Conservation (phyloP, 148 eudicot species). For the Drosera capensis region DNA sequence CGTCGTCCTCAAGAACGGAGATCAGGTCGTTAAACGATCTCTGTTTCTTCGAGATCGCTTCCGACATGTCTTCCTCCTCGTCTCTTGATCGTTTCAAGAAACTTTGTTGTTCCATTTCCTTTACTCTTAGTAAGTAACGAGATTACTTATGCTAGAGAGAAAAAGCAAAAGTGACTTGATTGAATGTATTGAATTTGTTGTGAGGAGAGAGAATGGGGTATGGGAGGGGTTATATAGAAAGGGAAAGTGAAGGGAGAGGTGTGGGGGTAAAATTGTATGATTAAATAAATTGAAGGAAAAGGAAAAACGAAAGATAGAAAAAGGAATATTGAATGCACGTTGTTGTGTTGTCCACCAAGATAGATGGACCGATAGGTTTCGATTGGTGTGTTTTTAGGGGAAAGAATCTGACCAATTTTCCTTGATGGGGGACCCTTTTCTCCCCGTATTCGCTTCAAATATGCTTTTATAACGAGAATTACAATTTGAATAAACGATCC, state of each 20-base stretch:
- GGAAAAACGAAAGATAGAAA: not conserved
- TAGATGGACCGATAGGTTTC: too few species aligned
- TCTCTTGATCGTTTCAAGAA: not conserved
- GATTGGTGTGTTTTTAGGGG: too few species aligned
- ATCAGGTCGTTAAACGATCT: slow-evolving; percentile 38
- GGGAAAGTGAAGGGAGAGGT: too few species aligned
- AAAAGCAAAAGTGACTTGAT: not conserved
- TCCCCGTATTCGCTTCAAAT: too few species aligned
- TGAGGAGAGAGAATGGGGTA: not conserved
- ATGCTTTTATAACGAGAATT: too few species aligned
- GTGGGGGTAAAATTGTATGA: not conserved
- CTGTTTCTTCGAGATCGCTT: slow-evolving; percentile 23
- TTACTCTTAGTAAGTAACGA: not conserved
- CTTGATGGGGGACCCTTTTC: too few species aligned
- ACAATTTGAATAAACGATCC: too few species aligned
- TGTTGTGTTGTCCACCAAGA: not conserved
- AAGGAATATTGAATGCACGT: not conserved
- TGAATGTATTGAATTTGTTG: not conserved
- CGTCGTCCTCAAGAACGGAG: slow-evolving; percentile 46
- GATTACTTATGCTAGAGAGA: too few species aligned
- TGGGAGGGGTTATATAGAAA: not conserved
- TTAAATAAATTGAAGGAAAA: not conserved
- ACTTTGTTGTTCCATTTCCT: not conserved
- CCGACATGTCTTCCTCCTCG: slow-evolving; percentile 2
- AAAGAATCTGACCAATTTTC: too few species aligned